Conservation (phyloP, 768 basidiomycete species). For the Myochromella boudieri region DNA sequence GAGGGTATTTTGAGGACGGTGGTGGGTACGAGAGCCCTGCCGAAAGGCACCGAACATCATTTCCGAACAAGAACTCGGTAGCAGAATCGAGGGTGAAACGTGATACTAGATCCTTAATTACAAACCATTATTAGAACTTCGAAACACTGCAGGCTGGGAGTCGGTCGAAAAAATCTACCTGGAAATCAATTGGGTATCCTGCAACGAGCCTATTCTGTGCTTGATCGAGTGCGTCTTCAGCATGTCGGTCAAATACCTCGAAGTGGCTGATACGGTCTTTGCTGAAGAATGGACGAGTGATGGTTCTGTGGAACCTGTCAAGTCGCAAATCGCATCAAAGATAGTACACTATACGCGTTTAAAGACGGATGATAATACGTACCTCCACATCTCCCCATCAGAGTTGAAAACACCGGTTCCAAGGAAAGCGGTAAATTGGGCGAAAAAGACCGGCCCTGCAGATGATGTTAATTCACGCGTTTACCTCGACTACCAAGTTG, state of each 20-base stretch:
- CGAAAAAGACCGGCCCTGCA: slow-evolving; percentile 25
- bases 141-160: neutral
- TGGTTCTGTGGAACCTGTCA: slow-evolving; percentile 57
- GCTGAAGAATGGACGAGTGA: slow-evolving; percentile 72
- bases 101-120: slow-evolving; percentile 44
- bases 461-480: neutral
- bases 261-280: slow-evolving; percentile 62
- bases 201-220: slow-evolving; percentile 40
- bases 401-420: slow-evolving; percentile 62
- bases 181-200: slow-evolving; percentile 58
- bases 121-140: neutral
- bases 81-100: slow-evolving; percentile 63
- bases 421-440: slow-evolving; percentile 36
- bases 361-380: neutral
- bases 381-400: slow-evolving; percentile 77
- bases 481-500: neutral
- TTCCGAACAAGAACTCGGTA: slow-evolving; percentile 56
- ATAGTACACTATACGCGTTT: neutral
- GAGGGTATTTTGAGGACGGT: slow-evolving; percentile 22
- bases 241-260: slow-evolving; percentile 57
- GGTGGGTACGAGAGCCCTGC: slow-evolving; percentile 49
- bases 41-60: slow-evolving; percentile 44
- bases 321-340: slow-evolving; percentile 4
- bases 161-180: slow-evolving; percentile 29
- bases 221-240: slow-evolving; percentile 43